Evolutionary conservation across 139 green algal genomes (phyloP).

Genomic region (Zygnema cylindricum): DNA sequence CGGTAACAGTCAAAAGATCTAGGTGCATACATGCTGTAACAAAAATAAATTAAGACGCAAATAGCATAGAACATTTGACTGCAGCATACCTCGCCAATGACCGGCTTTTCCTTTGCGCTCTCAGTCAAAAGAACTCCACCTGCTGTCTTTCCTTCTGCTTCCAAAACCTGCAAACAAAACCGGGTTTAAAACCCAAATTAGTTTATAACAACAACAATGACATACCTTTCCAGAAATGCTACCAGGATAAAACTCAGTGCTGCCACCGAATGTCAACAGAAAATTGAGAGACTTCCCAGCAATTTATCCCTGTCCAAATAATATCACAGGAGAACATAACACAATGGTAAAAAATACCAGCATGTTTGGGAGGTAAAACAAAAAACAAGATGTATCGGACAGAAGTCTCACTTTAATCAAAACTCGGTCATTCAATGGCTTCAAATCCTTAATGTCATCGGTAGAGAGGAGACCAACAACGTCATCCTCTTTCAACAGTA

Average conservation of each 20-base stretch:
- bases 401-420: slow-evolving; percentile 68
- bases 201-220: no score
- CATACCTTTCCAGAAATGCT: no score
- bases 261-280: no score
- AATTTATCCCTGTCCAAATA: no score
- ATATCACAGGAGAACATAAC: not conserved
- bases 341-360: no score
- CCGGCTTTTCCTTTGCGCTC: slow-evolving; percentile 84
- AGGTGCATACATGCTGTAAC: no score
- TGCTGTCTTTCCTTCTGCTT: slow-evolving; percentile 77
- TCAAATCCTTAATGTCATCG: slow-evolving; percentile 72
- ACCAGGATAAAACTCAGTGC: no score
- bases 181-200: no score
- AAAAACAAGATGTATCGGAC: not conserved
- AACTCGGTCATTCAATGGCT: slow-evolving; percentile 71
- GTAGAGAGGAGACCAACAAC: slow-evolving; percentile 70
- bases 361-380: not conserved
- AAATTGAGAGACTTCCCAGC: no score
- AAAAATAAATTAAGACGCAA: not conserved
- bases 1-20: no score
- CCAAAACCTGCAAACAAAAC: slow-evolving; percentile 61
- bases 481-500: slow-evolving; percentile 82
- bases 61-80: not conserved
- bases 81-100: slow-evolving; percentile 71
- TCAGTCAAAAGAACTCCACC: slow-evolving; percentile 87